These are phyloP conservation scores for Pseudogymnoascus sp. DNA, from an alignment of 2,329 filamentous ascomycete species.

Conservation along the genomic window DNA sequence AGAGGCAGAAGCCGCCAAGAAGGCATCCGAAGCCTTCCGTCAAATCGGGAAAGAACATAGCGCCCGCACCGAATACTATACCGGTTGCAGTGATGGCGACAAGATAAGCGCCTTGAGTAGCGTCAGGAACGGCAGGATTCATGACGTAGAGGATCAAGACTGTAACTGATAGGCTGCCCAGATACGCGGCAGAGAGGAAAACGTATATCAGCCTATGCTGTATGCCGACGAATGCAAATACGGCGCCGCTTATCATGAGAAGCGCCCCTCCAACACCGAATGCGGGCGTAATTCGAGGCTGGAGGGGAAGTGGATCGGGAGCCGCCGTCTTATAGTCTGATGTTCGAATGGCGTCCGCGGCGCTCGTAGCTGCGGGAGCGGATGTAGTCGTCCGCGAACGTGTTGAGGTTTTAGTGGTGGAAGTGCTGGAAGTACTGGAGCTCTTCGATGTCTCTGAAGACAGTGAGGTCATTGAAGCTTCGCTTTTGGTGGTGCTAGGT, in stretches of 20 bases:
- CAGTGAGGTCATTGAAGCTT: constrained; percentile 3
- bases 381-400: constrained; percentile 5
- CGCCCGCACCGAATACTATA: constrained; percentile 60
- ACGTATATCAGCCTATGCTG: constrained; percentile 73
- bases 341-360: constrained; percentile 2
- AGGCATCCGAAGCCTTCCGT: constrained; percentile 65
- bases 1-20: constrained; percentile 27
- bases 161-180: constrained; percentile 63
- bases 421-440: neutral
- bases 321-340: constrained; percentile 2
- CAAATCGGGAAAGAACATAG: constrained; percentile 74
- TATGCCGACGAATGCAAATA: constrained; percentile 70
- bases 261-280: constrained; percentile 71
- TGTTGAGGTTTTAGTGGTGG: neutral
- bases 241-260: constrained; percentile 61
- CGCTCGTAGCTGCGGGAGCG: neutral
- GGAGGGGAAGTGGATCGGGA: constrained; percentile 51
- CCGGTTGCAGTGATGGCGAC: constrained; percentile 69
- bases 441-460: neutral
- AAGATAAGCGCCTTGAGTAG: constrained; percentile 77
- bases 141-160: constrained; percentile 86
- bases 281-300: constrained; percentile 69
- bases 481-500: constrained; percentile 8
- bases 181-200: constrained; percentile 69
- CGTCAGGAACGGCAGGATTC: constrained; percentile 64